Evolutionary conservation across 73 alveolate genomes (phyloP).

Genomic region (Paramecium tetraurelia): DNA sequence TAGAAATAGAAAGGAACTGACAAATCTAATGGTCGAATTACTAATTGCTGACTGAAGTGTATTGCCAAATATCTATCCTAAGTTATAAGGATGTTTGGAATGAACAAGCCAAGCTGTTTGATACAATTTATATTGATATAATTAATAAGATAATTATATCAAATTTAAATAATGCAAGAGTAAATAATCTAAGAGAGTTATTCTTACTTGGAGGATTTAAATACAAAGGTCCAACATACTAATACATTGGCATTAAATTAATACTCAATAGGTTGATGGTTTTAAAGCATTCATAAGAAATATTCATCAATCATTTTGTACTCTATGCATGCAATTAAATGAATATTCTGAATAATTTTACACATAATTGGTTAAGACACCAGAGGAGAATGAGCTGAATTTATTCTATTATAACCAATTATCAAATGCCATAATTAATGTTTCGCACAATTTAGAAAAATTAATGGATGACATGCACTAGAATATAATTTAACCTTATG

Average conservation of each 20-base stretch:
- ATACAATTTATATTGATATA: background rate
- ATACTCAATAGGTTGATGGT: background rate
- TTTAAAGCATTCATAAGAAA: background rate
- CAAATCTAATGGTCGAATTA: conserved; percentile 78
- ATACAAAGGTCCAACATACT: background rate
- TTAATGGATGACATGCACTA: background rate
- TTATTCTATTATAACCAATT: background rate
- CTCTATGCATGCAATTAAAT: conserved; percentile 7
- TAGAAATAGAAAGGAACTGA: conserved; percentile 75
- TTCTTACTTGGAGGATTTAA: background rate
- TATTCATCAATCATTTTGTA: conserved; percentile 22
- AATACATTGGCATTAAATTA: background rate
- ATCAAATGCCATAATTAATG: background rate
- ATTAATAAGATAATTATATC: background rate
- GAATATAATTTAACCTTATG: background rate
- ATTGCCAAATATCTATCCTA: conserved; percentile 73
- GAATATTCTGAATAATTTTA: conserved; percentile 32
- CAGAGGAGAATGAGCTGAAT: conserved; percentile 11
- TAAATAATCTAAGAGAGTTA: background rate
- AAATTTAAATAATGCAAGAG: background rate
- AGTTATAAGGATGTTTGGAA: conserved; percentile 7
- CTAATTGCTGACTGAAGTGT: conserved; percentile 87
- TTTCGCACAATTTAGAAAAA: background rate
- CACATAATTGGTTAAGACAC: background rate
- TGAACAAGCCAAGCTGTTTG: conserved; percentile 31